Evolutionary conservation across 2,329 filamentous ascomycete species (phyloP), one percentile per base, ranked within the genome.

Genomic region (Hymenoscyphus linearis): DNA sequence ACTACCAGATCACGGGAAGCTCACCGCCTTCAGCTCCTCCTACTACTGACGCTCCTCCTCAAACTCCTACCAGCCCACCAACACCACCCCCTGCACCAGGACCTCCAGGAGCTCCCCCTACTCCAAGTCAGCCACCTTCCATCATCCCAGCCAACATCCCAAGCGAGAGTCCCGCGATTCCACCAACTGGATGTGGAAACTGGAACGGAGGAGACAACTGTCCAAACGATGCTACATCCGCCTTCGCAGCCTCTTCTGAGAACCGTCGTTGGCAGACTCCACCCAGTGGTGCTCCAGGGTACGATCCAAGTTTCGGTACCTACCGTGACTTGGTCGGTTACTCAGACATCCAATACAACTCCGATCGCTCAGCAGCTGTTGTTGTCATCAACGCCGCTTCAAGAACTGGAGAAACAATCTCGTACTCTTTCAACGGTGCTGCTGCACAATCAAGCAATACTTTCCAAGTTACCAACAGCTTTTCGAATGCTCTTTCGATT

Each of bases 191-290:
- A 22, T 72, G 70, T 36, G 64, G 65, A 13, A 72, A 71, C 44
- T 72, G 65, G 55, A 72, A 72, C 40, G 70, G 70, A 14, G 62
- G 60, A 7, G 70, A 72, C 47, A 68, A 56, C 55, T 72, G 70
- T 52, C 26, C 64, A 34, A 60, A 61, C 0, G 66, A 66, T 13
- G 44, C 47, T 25, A 54, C 61, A 16, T 69, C 63, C 47, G 60
- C 65, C 18, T 68, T 71, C 34, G 57, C 67, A 12, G 62, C 62
- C 36, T 67, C 68, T 13, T 63, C 70, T 1, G 70, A 72, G 52
- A 68, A 66, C 52, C 66, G 70, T 22, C 67, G 70, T 25, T 72
- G 70, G 70, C 70, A 72, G 61, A 71, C 69, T 9, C 70, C 70
- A 47, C 69, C 69, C 7, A 58, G 44, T 12, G 68, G 62, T 18